These are phyloP conservation scores for Pelargonium myrrhifolium DNA, from an alignment of 441 rosid genomes.

Conservation along the genomic window DNA sequence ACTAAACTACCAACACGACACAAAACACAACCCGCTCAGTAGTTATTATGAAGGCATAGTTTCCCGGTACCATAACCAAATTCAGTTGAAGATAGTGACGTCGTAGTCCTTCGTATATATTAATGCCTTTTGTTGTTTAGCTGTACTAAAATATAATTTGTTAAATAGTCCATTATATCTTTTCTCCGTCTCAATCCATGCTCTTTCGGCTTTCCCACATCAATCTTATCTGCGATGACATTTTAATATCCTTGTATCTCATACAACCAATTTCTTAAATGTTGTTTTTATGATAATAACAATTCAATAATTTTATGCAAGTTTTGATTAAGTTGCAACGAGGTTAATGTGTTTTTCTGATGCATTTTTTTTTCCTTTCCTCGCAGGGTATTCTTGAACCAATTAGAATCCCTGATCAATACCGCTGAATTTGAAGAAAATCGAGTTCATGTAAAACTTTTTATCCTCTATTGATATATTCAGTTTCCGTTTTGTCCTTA, in stretches of 20 bases:
- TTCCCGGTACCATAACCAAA: too few species aligned
- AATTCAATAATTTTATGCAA: not conserved
- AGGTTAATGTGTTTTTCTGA: not conserved
- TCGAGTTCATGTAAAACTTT: slow-evolving; percentile 39
- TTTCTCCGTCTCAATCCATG: not conserved
- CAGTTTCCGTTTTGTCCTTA: slow-evolving; percentile 12
- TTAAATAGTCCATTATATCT: not conserved
- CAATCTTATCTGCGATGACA: too few species aligned
- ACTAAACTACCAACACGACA: too few species aligned
- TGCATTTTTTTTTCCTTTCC: slow-evolving; percentile 10
- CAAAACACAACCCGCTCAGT: too few species aligned
- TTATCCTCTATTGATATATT: slow-evolving; percentile 14
- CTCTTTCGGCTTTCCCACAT: not conserved
- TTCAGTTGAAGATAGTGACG: too few species aligned
- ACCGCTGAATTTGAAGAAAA: slow-evolving; percentile 46
- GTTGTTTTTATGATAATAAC: not conserved
- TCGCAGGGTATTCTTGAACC: slow-evolving; percentile 71
- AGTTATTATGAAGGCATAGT: not conserved
- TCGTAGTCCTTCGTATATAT: too few species aligned
- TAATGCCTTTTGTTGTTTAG: not conserved
- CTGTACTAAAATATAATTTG: not conserved
- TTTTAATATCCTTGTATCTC: too few species aligned
- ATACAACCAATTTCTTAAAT: not conserved
- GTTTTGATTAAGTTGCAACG: not conserved
- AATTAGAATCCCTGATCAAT: slow-evolving; percentile 43